phyloP scores from a whole-genome alignment of 306 rosid genomes.

The Fragaria nilgerrensis region DNA sequence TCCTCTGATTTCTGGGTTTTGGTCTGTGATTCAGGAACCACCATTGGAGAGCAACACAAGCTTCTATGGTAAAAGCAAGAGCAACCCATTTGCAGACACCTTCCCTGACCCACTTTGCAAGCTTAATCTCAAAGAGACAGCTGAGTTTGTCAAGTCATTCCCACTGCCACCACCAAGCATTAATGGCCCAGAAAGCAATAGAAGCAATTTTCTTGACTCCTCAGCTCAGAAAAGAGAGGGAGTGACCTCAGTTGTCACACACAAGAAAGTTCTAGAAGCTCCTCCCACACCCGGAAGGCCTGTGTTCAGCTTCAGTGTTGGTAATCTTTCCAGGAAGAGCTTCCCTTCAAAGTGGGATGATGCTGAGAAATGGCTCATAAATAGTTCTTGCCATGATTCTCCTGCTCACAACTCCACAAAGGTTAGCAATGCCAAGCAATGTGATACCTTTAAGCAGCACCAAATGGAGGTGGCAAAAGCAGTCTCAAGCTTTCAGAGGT shows the following conservation, averaged over 20 bases:
- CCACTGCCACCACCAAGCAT: conserved; percentile 48
- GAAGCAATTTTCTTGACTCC: conserved; percentile 33
- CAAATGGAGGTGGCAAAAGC: conserved; percentile 57
- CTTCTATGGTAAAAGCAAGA: conserved; percentile 50
- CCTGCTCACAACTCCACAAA: conserved; percentile 64
- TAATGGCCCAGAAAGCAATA: conserved; percentile 31
- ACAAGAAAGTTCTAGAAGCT: conserved; percentile 50
- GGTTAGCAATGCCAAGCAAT: conserved; percentile 31
- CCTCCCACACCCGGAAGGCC: conserved; percentile 96
- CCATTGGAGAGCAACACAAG: conserved; percentile 44
- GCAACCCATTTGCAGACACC: conserved; percentile 63
- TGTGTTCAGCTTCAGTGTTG: conserved; percentile 64
- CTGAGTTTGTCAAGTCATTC: conserved; percentile 94
- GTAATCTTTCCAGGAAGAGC: conserved; percentile 60
- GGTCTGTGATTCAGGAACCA: conserved; percentile 49
- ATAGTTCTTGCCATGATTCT: conserved; percentile 77
- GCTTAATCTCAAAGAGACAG: conserved; percentile 79
- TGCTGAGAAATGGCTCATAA: conserved; percentile 96
- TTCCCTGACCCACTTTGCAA: conserved; percentile 91
- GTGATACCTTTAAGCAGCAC: conserved; percentile 55
- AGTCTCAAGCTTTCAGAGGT: conserved; percentile 44
- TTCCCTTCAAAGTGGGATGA: conserved; percentile 99
- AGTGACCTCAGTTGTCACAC: conserved; percentile 42
- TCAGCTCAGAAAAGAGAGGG: conserved; percentile 56
- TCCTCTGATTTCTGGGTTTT: conserved; percentile 3